phyloP scores from a whole-genome alignment of 495 filamentous ascomycete species.

The Tuber brumale region DNA sequence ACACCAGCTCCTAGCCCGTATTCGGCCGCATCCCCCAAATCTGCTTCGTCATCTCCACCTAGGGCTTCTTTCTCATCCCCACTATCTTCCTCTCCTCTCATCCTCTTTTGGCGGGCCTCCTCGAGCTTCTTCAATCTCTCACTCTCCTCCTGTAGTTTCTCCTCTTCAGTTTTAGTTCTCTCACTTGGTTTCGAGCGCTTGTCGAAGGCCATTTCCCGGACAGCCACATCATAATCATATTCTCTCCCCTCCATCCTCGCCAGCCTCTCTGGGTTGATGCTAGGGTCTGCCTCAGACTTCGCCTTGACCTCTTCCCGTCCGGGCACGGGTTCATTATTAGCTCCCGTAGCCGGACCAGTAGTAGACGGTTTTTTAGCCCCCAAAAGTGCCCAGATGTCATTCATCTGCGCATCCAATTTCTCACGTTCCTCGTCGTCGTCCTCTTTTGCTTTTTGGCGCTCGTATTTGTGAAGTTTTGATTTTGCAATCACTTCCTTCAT shows the following conservation, averaged over 20 bases:
- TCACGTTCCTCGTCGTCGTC: constrained; percentile 88
- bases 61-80: constrained; percentile 44
- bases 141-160: constrained; percentile 69
- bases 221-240: constrained; percentile 67
- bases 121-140: constrained; percentile 70
- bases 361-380: constrained; percentile 45
- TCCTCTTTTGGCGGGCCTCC: constrained; percentile 63
- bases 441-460: constrained; percentile 86
- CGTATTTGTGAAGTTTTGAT: constrained; percentile 88
- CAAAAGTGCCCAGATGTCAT: constrained; percentile 70
- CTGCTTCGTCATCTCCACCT: constrained; percentile 46
- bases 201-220: constrained; percentile 75
- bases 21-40: constrained; percentile 48
- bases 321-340: constrained; percentile 36
- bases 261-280: constrained; percentile 56
- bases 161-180: constrained; percentile 84
- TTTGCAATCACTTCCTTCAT: constrained; percentile 98
- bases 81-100: constrained; percentile 59
- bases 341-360: constrained; percentile 40
- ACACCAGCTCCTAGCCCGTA: constrained; percentile 55
- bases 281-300: constrained; percentile 10
- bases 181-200: constrained; percentile 75
- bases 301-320: constrained; percentile 23
- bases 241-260: constrained; percentile 57
- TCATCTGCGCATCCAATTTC: constrained; percentile 67